These are phyloP conservation scores for Septoria petroselini DNA, from an alignment of 2,329 filamentous ascomycete species.

Conservation along the genomic window DNA sequence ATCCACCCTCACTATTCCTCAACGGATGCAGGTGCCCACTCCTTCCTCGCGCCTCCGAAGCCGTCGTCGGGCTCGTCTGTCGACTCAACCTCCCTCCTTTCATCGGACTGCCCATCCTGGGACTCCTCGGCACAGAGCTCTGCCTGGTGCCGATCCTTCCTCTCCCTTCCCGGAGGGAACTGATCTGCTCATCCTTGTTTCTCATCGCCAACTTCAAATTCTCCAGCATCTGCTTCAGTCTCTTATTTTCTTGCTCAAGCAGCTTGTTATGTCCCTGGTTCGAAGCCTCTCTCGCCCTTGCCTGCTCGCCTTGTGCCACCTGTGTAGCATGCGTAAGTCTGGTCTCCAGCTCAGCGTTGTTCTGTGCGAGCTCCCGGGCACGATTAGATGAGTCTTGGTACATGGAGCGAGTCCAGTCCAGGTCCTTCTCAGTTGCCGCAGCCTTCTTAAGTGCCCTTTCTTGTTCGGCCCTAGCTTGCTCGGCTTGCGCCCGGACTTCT, in stretches of 20 bases:
- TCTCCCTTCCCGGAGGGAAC: constrained; percentile 34
- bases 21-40: constrained; percentile 26
- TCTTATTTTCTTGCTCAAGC: constrained; percentile 30
- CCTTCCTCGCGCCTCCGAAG: constrained; percentile 15
- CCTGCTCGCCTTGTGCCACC: constrained; percentile 33
- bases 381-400: constrained; percentile 59
- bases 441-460: constrained; percentile 35
- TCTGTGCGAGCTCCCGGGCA: constrained; percentile 46
- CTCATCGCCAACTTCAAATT: constrained; percentile 33
- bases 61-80: constrained; percentile 36
- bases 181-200: constrained; percentile 38
- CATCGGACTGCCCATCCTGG: constrained; percentile 35
- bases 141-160: constrained; percentile 39
- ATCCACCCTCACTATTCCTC: constrained; percentile 16
- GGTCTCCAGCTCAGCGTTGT: constrained; percentile 49
- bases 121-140: constrained; percentile 39
- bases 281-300: constrained; percentile 28
- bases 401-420: constrained; percentile 56
- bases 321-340: constrained; percentile 32
- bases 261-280: constrained; percentile 26
- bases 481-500: constrained; percentile 23
- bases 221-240: constrained; percentile 30
- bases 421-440: constrained; percentile 44
- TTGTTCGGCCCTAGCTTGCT: constrained; percentile 28
- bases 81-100: constrained; percentile 31